Evolutionary conservation across 805 yeast species (phyloP).

Genomic region (Metschnikowia lochheadii): DNA sequence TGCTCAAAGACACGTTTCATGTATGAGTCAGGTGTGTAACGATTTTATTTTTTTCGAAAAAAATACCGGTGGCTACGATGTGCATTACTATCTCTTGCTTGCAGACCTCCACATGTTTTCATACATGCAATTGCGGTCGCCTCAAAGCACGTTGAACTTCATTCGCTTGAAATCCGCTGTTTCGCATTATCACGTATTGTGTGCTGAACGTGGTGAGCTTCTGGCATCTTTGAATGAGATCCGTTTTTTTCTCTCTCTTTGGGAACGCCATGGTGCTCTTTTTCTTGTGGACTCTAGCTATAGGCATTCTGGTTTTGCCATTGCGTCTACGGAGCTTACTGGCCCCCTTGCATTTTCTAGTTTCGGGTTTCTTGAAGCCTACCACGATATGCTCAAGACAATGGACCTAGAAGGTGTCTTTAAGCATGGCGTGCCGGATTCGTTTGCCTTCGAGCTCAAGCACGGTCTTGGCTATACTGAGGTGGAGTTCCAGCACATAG

Average conservation of each 20-base stretch:
- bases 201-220: not conserved
- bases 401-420: constrained; percentile 2
- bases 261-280: constrained; percentile 9
- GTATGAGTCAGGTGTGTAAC: constrained; percentile 6
- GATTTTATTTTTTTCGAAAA: constrained; percentile 1
- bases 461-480: not conserved
- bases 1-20: constrained; percentile 7
- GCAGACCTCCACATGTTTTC: constrained; percentile 14
- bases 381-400: constrained; percentile 7
- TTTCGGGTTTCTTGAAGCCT: constrained; percentile 1
- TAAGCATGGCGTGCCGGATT: constrained; percentile 3
- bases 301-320: not conserved
- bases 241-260: constrained; percentile 5
- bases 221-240: constrained; percentile 5
- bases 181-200: constrained; percentile 8
- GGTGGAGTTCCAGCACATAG: not conserved
- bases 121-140: constrained; percentile 4
- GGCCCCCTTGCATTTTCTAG: not conserved
- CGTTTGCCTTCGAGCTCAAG: constrained; percentile 1
- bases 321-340: not conserved
- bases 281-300: constrained; percentile 4
- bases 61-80: not conserved
- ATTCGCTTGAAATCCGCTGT: constrained; percentile 11
- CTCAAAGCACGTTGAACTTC: constrained; percentile 3
- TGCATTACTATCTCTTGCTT: constrained; percentile 10